A percentile compares a stretch with the other conserved stretches of the same genome.
phyloP scores from a whole-genome alignment of 768 basidiomycete genomes.

The Xerocomellus dryophilus region DNA sequence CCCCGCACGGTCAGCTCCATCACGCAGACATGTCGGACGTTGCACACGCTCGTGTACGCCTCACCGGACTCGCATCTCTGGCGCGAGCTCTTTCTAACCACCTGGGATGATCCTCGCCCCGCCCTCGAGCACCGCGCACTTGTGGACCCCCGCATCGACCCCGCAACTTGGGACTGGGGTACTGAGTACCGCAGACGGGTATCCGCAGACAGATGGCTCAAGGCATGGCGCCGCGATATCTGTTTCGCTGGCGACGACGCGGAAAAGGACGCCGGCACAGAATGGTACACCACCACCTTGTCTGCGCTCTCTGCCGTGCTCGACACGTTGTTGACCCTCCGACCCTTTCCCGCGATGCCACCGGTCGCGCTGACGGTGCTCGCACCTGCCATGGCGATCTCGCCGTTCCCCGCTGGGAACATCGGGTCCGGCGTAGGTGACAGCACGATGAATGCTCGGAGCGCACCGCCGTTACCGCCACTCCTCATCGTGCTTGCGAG shows the following conservation, averaged over 20 bases:
- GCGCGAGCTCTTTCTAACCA: constrained; percentile 46
- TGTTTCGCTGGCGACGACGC: background rate
- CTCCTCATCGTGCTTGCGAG: constrained; percentile 27
- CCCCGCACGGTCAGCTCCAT: constrained; percentile 36
- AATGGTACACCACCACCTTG: constrained; percentile 3
- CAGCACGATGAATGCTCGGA: constrained; percentile 18
- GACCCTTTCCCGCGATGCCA: constrained; percentile 27
- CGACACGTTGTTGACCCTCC: constrained; percentile 33
- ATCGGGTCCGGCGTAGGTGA: constrained; percentile 1
- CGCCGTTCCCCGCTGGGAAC: constrained; percentile 10
- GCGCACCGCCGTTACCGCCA: constrained; percentile 33
- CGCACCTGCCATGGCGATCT: constrained; percentile 1
- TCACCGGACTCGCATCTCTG: constrained; percentile 41
- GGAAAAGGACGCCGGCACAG: background rate
- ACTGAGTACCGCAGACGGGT: constrained; percentile 24
- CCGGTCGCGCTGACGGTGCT: constrained; percentile 20
- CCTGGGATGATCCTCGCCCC: constrained; percentile 49
- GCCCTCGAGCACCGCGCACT: constrained; percentile 27
- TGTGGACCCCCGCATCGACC: constrained; percentile 24
- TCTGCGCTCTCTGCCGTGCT: constrained; percentile 32
- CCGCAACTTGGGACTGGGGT: constrained; percentile 23
- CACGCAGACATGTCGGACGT: constrained; percentile 35
- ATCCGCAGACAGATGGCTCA: constrained; percentile 22
- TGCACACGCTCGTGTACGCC: constrained; percentile 36
- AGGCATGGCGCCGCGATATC: constrained; percentile 23